phyloP scores from a whole-genome alignment of 768 basidiomycete genomes.

The Mycena latifolia region DNA sequence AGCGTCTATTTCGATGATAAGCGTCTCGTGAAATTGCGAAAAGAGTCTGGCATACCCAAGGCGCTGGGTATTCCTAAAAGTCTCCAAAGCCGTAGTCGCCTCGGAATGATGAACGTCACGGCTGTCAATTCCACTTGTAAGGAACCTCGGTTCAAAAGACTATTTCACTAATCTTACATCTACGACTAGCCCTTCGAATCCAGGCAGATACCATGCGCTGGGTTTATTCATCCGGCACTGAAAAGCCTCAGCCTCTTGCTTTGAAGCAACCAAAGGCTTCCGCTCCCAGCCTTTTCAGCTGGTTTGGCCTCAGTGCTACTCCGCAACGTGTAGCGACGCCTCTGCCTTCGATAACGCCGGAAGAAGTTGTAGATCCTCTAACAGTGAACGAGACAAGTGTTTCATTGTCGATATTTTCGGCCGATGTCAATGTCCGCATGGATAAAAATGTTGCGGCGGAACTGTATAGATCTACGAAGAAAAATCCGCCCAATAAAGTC shows the following conservation, averaged over 20 bases:
- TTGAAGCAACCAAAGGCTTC: slow-evolving; percentile 48
- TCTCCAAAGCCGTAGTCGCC: slow-evolving; percentile 67
- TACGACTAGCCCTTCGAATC: slow-evolving; percentile 74
- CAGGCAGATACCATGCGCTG: slow-evolving; percentile 85
- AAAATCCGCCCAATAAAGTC: slow-evolving; percentile 84
- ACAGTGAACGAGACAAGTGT: slow-evolving; percentile 66
- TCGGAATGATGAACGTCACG: slow-evolving; percentile 76
- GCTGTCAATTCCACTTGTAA: slow-evolving; percentile 74
- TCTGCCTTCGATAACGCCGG: slow-evolving; percentile 49
- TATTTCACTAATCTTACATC: neutral
- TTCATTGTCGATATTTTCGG: slow-evolving; percentile 73
- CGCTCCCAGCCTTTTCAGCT: slow-evolving; percentile 60
- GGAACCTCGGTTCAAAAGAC: slow-evolving; percentile 35
- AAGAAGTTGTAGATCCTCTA: slow-evolving; percentile 50
- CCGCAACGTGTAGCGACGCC: slow-evolving; percentile 52
- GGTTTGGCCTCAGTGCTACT: slow-evolving; percentile 55
- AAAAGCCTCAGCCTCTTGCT: slow-evolving; percentile 60
- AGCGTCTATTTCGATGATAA: slow-evolving; percentile 87
- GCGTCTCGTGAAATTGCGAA: slow-evolving; percentile 74
- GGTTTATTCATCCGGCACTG: slow-evolving; percentile 76
- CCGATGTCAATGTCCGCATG: slow-evolving; percentile 72
- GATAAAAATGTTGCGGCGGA: slow-evolving; percentile 78
- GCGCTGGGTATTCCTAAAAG: slow-evolving; percentile 65
- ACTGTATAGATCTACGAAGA: slow-evolving; percentile 93
- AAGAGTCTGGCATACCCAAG: slow-evolving; percentile 67